Percentiles rank a stretch among this genome's conserved stretches.
Evolutionary conservation across 306 rosid genomes (phyloP).

Genomic region (Boehmeria nivea): DNA sequence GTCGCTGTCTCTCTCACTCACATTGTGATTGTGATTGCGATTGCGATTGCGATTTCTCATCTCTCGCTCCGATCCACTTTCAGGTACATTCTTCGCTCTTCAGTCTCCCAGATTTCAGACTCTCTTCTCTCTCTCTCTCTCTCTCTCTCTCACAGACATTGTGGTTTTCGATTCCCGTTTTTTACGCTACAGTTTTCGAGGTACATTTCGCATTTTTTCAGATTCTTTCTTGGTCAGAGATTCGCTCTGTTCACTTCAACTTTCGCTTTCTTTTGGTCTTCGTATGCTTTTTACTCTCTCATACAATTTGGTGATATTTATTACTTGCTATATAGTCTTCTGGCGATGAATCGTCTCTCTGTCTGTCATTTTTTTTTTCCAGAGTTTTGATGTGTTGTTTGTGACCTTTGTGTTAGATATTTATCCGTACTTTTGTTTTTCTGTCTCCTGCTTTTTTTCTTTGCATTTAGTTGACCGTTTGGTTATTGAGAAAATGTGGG

Average conservation of each 20-base stretch:
- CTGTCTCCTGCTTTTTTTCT: not conserved
- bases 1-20: constrained; percentile 13
- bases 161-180: constrained; percentile 1
- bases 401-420: not conserved
- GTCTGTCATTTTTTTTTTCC: not conserved
- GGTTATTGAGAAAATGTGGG: constrained; percentile 27
- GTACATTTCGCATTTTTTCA: constrained; percentile 12
- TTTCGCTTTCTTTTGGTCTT: constrained; percentile 2
- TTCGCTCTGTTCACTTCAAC: not conserved
- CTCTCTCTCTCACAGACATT: not conserved
- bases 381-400: constrained; percentile 8
- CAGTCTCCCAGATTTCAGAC: not conserved
- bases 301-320: not conserved
- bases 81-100: not conserved
- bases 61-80: constrained; percentile 1
- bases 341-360: not conserved
- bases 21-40: too few species aligned
- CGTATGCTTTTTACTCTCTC: not conserved
- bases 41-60: constrained; percentile 36
- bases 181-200: not conserved
- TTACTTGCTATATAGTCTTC: too few species aligned
- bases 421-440: not conserved
- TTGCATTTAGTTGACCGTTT: constrained; percentile 11
- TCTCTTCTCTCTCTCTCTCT: not conserved
- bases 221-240: not conserved